phyloP scores from a whole-genome alignment of 108 stramenopile species.

The Nitzschia sp. region DNA sequence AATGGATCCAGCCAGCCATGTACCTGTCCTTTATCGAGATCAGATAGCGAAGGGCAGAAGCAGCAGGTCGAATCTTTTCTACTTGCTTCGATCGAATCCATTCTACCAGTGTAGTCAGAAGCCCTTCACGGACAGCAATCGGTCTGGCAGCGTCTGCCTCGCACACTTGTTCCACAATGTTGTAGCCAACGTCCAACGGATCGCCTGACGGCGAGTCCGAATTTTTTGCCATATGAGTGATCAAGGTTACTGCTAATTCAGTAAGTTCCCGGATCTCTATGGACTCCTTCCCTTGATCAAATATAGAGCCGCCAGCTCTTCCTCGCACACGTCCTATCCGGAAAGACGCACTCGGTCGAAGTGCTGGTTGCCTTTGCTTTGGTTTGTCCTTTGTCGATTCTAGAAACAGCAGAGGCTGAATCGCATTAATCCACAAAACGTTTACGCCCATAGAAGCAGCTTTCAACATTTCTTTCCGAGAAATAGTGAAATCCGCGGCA shows the following conservation, averaged over 20 bases:
- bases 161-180: constrained; percentile 62
- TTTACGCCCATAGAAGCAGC: constrained; percentile 48
- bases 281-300: constrained; percentile 47
- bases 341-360: constrained; percentile 17
- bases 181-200: constrained; percentile 22
- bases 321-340: constrained; percentile 9
- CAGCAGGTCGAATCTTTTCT: constrained; percentile 47
- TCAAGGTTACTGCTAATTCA: constrained; percentile 53
- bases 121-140: constrained; percentile 64
- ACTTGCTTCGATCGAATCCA: constrained; percentile 56
- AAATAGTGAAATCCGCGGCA: constrained; percentile 25
- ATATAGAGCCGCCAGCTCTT: constrained; percentile 23
- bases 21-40: constrained; percentile 59
- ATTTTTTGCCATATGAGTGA: constrained; percentile 43
- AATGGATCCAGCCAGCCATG: constrained; percentile 78
- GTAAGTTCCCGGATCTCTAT: constrained; percentile 50
- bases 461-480: constrained; percentile 45
- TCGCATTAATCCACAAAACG: constrained; percentile 53
- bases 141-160: constrained; percentile 51
- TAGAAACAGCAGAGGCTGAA: constrained; percentile 35
- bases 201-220: constrained; percentile 10
- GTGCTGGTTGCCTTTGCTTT: constrained; percentile 7
- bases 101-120: constrained; percentile 48
- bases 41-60: constrained; percentile 49
- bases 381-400: constrained; percentile 16